Evolutionary conservation across 1,284 basidiomycete genomes (phyloP).

Genomic region (Ceratobasidium sp.): DNA sequence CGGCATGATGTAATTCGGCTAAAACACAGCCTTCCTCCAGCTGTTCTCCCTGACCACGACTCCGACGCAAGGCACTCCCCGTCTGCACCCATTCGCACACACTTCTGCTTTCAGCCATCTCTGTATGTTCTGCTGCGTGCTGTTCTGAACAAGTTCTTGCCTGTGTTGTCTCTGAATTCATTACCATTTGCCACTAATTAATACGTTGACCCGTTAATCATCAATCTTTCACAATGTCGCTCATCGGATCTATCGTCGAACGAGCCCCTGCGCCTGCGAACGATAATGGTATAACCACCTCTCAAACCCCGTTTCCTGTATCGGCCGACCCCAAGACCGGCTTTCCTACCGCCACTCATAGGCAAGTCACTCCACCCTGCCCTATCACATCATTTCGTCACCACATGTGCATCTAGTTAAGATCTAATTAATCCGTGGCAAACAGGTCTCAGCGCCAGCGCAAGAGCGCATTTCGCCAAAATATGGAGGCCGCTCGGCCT

Average conservation of each 20-base stretch:
- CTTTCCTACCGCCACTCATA: conserved; percentile 48
- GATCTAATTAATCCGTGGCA: neutral
- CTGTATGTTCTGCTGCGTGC: conserved; percentile 31
- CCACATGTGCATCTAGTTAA: conserved; percentile 4
- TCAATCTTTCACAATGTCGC: conserved; percentile 24
- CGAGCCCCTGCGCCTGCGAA: conserved; percentile 25
- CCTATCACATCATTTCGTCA: neutral
- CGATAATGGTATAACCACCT: conserved; percentile 13
- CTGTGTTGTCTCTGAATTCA: neutral
- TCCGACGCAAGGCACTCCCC: conserved; percentile 10
- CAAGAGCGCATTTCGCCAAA: conserved; percentile 49
- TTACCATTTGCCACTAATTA: conserved; percentile 8
- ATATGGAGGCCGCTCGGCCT: conserved; percentile 42
- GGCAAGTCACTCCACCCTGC: conserved; percentile 14
- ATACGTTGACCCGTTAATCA: neutral
- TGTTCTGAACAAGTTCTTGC: neutral
- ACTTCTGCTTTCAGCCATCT: conserved; percentile 13
- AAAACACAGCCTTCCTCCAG: neutral
- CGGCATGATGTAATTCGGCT: neutral
- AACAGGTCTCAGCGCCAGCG: conserved; percentile 42
- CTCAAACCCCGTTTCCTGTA: conserved; percentile 37
- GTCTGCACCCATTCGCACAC: conserved; percentile 12
- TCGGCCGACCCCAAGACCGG: conserved; percentile 48
- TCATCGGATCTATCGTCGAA: conserved; percentile 47
- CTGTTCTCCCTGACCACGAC: conserved; percentile 11